Conservation (phyloP, 805 yeast genomes). For the Saturnispora silvae region DNA sequence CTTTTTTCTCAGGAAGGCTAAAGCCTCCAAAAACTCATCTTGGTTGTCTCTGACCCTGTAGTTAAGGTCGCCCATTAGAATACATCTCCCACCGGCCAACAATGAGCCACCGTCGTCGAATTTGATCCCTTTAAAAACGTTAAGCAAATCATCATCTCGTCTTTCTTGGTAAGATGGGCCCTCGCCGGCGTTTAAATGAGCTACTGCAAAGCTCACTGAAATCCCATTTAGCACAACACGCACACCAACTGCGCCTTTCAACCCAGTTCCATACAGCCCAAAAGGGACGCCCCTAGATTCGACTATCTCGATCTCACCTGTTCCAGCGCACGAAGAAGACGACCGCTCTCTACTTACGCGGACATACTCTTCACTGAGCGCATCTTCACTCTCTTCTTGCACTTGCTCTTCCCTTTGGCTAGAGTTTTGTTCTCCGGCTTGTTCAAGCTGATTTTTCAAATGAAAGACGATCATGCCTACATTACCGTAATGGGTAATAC, state of each 20-base stretch:
- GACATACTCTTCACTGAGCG: no score
- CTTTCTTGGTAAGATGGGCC: slow-evolving; percentile 37
- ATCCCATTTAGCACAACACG: slow-evolving; percentile 31
- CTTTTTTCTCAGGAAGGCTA: slow-evolving; percentile 24
- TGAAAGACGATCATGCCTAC: slow-evolving; percentile 44
- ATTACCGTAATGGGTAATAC: slow-evolving; percentile 45
- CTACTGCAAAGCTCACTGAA: slow-evolving; percentile 50
- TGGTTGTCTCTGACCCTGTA: slow-evolving; percentile 37
- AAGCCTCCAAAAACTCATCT: slow-evolving; percentile 9
- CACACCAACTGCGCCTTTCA: slow-evolving; percentile 68
- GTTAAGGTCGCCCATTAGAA: slow-evolving; percentile 80
- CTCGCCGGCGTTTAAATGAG: slow-evolving; percentile 75
- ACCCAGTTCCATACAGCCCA: slow-evolving; percentile 50
- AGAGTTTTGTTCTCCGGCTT: no score
- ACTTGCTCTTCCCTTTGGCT: no score
- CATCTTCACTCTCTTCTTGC: no score
- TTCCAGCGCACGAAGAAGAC: no score
- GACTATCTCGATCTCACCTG: no score
- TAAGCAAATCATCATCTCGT: slow-evolving; percentile 44
- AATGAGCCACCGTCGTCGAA: slow-evolving; percentile 49
- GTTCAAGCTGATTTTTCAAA: slow-evolving; percentile 19
- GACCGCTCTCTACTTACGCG: no score
- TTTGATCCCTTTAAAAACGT: slow-evolving; percentile 41
- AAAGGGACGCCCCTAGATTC: slow-evolving; percentile 30
- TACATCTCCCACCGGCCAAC: slow-evolving; percentile 47